Conservation (phyloP, 1,139 yeast genomes). For the Hyphopichia khmerensis region DNA sequence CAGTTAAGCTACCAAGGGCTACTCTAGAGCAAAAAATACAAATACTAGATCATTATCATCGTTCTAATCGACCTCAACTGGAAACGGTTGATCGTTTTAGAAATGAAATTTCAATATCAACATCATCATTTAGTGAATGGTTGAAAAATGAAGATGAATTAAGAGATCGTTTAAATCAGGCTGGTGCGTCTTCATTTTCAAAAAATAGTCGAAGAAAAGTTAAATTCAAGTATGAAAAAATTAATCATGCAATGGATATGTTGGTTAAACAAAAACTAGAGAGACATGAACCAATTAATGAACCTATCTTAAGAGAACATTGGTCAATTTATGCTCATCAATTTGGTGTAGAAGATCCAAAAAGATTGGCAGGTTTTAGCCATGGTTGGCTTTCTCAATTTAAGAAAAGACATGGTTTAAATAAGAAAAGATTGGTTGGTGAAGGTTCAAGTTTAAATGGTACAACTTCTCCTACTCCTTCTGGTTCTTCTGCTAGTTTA, state of each 20-base stretch:
- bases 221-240: constrained; percentile 54
- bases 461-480: constrained; percentile 1
- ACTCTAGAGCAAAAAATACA: constrained; percentile 58
- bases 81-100: constrained; percentile 55
- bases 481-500: neutral
- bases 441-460: neutral
- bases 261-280: constrained; percentile 47
- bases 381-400: constrained; percentile 65
- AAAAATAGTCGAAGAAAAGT: constrained; percentile 48
- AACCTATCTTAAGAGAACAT: constrained; percentile 53
- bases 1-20: constrained; percentile 49
- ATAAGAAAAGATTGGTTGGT: constrained; percentile 35
- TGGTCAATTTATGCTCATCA: constrained; percentile 57
- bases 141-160: constrained; percentile 51
- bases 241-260: constrained; percentile 57
- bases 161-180: constrained; percentile 39
- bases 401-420: constrained; percentile 57
- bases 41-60: constrained; percentile 52
- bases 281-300: constrained; percentile 48
- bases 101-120: constrained; percentile 50
- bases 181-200: constrained; percentile 32
- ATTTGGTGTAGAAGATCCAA: constrained; percentile 61
- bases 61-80: constrained; percentile 52
- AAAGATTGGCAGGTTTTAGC: constrained; percentile 51
- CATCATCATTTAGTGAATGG: constrained; percentile 63